Conservation (phyloP, 2,329 filamentous ascomycete species). For the Calonectria montana region DNA sequence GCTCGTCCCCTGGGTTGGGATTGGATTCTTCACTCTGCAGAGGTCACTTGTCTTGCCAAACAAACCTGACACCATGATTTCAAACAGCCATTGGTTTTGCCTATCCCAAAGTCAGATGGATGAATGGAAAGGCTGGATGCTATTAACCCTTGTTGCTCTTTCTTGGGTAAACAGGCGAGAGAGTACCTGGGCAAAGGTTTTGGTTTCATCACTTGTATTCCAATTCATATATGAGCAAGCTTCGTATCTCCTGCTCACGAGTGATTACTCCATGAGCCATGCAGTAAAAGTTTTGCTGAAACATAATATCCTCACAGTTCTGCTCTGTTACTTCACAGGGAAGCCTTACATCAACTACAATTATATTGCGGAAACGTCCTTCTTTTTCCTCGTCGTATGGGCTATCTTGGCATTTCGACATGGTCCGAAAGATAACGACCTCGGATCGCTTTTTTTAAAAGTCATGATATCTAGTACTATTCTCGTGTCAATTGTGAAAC, state of each 20-base stretch:
- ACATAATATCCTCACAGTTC: constrained; percentile 63
- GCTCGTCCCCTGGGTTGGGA: constrained; percentile 29
- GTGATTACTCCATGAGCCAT: not conserved
- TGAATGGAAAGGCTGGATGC: constrained; percentile 76
- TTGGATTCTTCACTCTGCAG: constrained; percentile 34
- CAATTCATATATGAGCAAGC: constrained; percentile 35
- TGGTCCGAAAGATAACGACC: constrained; percentile 53
- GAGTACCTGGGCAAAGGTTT: constrained; percentile 37
- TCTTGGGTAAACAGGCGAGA: constrained; percentile 61
- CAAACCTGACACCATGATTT: constrained; percentile 13
- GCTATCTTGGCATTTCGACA: constrained; percentile 58
- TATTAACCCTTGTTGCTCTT: constrained; percentile 63
- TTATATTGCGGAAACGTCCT: constrained; percentile 67
- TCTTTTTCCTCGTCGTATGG: constrained; percentile 71
- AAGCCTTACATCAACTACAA: constrained; percentile 65
- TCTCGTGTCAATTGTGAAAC: constrained; percentile 44
- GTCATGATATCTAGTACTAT: constrained; percentile 56
- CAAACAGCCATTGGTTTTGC: constrained; percentile 15
- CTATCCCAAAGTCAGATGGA: constrained; percentile 66
- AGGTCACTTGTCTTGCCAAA: constrained; percentile 25
- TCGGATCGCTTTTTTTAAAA: constrained; percentile 58
- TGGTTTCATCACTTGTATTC: constrained; percentile 53
- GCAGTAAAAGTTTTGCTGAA: not conserved
- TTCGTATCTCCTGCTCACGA: not conserved
- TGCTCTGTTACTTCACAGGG: constrained; percentile 67